Base-by-base conservation (phyloP, 208 protist genomes). In the Trypanosoma rangeli region DNA sequence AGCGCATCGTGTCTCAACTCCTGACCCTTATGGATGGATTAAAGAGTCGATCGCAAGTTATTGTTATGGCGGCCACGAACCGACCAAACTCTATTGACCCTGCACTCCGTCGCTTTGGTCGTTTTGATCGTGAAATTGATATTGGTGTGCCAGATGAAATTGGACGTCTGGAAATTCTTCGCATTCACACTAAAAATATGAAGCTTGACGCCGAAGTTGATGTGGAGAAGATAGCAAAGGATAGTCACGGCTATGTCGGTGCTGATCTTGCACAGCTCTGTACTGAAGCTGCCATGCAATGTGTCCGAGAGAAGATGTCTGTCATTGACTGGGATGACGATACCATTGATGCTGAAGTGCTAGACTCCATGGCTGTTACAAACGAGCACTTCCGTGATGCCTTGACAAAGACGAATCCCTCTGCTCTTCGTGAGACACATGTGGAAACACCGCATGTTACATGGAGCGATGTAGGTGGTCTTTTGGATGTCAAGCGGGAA, bases 111-210 rank as follows among this genome's bases (percentile, higher is more conserved):
- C 92, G 99, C 63, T 99, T 99, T 82, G 99, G 99, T 64, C 94
- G 99, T 64, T 99, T 99, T 76, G 99, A 99, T 83, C 90, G 99
- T 69, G 99, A 99, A 92, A 96, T 99, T 48, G 99, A 99, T 84
- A 99, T 99, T 76, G 98, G 98, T 44, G 97, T 99, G 44, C 99
- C 99, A n/a, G 99, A 99, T 77, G 94, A 99, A 60, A 99, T 94
- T 64, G 99, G 99, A 49, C 94, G 99, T 62, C 84, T 99, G 22
- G 98, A 99, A 82, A 98, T 99, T 58, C 80, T 99, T 26, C 89
- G 97, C 70, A 99, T 99, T 77, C 99, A 99, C 90, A 99, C 99
- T 12, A 99, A 99, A 81, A 99, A 99, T 88, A 99, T 99, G 99
- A 99, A 99, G 87, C 86, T 99, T 18, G 85, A 90, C 61, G 90